phyloP scores from a whole-genome alignment of 768 basidiomycete genomes.

The Terana coerulea region DNA sequence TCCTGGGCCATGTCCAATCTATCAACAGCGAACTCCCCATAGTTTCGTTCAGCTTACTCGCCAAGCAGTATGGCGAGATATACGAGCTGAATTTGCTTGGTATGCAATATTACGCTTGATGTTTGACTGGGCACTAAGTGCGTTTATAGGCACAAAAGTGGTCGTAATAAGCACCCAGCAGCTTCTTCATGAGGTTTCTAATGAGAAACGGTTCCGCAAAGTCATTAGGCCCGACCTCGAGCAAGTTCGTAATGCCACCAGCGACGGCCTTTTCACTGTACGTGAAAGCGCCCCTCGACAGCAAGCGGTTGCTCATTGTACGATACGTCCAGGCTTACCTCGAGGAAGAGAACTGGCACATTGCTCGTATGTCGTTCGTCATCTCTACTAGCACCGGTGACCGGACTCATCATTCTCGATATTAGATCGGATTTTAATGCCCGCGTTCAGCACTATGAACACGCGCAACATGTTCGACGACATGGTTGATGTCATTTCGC shows the following conservation, averaged over 20 bases:
- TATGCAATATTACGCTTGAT: not conserved
- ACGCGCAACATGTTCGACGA: conserved; percentile 45
- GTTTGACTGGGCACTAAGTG: not conserved
- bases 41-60: conserved; percentile 28
- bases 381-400: not conserved
- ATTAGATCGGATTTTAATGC: conserved; percentile 37
- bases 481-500: conserved; percentile 42
- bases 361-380: conserved; percentile 33
- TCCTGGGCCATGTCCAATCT: conserved; percentile 36
- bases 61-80: conserved; percentile 16
- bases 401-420: too few relatives aligned
- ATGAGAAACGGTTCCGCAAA: conserved; percentile 42
- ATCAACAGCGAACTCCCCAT: conserved; percentile 35
- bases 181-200: conserved; percentile 38
- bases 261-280: conserved; percentile 41
- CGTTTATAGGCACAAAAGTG: conserved; percentile 8
- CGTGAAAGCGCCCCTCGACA: too few relatives aligned
- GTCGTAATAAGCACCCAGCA: conserved; percentile 33
- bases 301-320: not conserved
- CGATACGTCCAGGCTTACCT: conserved; percentile 26
- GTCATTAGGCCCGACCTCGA: conserved; percentile 29
- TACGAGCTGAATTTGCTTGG: conserved; percentile 13
- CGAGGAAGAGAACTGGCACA: conserved; percentile 43
- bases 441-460: conserved; percentile 39
- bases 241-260: conserved; percentile 34